These are phyloP conservation scores for Talaromyces wortmannii DNA, from an alignment of 495 filamentous ascomycete genomes.

Conservation along the genomic window DNA sequence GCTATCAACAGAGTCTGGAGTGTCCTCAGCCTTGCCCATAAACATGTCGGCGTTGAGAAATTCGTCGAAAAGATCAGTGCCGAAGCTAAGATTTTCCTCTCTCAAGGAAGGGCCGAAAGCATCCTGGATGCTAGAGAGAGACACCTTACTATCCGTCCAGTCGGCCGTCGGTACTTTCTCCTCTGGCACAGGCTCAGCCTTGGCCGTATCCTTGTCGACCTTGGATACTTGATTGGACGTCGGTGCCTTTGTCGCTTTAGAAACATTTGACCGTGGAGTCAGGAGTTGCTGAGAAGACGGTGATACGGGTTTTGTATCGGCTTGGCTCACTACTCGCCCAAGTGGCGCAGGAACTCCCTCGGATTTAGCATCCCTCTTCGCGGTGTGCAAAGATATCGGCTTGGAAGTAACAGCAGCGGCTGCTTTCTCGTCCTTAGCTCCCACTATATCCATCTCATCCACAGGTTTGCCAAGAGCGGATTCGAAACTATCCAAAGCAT, in stretches of 20 bases:
- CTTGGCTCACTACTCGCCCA: slow-evolving; percentile 29
- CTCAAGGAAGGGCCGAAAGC: slow-evolving; percentile 27
- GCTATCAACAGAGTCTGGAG: slow-evolving; percentile 31
- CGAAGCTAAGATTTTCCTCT: slow-evolving; percentile 16
- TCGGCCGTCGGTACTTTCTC: slow-evolving; percentile 18
- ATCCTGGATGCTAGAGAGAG: slow-evolving; percentile 34
- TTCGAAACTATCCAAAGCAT: slow-evolving; percentile 36
- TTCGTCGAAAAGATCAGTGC: slow-evolving; percentile 30
- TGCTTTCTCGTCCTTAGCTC: slow-evolving; percentile 12
- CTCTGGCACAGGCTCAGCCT: slow-evolving; percentile 11
- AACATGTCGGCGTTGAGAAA: slow-evolving; percentile 40
- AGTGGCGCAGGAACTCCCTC: slow-evolving; percentile 35
- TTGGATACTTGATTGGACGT: slow-evolving; percentile 20
- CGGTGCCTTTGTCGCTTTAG: slow-evolving; percentile 18
- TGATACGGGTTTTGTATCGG: slow-evolving; percentile 29
- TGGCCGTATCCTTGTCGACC: slow-evolving; percentile 20
- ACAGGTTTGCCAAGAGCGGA: slow-evolving; percentile 21
- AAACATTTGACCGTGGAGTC: slow-evolving; percentile 26
- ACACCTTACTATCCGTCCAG: slow-evolving; percentile 36
- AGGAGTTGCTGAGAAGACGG: slow-evolving; percentile 35
- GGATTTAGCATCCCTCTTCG: slow-evolving; percentile 26
- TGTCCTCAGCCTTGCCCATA: slow-evolving; percentile 29
- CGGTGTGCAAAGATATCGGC: slow-evolving; percentile 17
- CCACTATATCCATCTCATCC: slow-evolving; percentile 21
- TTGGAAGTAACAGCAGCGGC: slow-evolving; percentile 16